A percentile compares a stretch with the other conserved stretches of the same genome.
phyloP scores from a whole-genome alignment of 805 yeast genomes.

The Spathaspora boniae region DNA sequence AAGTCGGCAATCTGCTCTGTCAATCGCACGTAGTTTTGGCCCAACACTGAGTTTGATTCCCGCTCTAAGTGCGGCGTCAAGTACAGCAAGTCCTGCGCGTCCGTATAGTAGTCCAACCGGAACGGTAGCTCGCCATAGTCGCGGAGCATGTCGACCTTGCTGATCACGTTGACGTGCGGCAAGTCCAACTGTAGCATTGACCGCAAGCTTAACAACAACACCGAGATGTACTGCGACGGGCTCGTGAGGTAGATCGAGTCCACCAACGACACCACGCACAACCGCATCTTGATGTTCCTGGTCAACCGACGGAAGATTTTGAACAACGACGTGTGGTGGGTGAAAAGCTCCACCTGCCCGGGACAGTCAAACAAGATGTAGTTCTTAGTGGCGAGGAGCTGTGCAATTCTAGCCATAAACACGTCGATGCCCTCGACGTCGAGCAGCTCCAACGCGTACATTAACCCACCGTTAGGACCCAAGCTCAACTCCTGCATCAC shows the following conservation, averaged over 20 bases:
- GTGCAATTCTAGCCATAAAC: constrained; percentile 74
- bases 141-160: constrained; percentile 80
- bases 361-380: constrained; percentile 94
- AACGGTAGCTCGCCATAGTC: constrained; percentile 82
- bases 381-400: constrained; percentile 49
- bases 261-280: constrained; percentile 81
- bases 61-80: constrained; percentile 65
- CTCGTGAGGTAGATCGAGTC: constrained; percentile 80
- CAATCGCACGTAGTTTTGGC: constrained; percentile 58
- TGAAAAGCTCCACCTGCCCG: constrained; percentile 93
- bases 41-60: constrained; percentile 66
- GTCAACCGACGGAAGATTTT: constrained; percentile 59
- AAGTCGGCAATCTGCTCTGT: constrained; percentile 79
- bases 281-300: constrained; percentile 59
- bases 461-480: constrained; percentile 90
- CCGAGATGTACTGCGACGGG: constrained; percentile 86
- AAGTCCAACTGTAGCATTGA: constrained; percentile 90
- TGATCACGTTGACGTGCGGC: constrained; percentile 90
- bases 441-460: constrained; percentile 77
- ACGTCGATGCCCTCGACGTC: constrained; percentile 92
- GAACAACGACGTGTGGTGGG: constrained; percentile 76
- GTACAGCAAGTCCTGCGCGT: constrained; percentile 78
- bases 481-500: constrained; percentile 67
- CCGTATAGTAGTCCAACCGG: constrained; percentile 80
- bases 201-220: constrained; percentile 74